phyloP scores from a whole-genome alignment of 2,329 filamentous ascomycete genomes.

The Ophiostoma australiae region DNA sequence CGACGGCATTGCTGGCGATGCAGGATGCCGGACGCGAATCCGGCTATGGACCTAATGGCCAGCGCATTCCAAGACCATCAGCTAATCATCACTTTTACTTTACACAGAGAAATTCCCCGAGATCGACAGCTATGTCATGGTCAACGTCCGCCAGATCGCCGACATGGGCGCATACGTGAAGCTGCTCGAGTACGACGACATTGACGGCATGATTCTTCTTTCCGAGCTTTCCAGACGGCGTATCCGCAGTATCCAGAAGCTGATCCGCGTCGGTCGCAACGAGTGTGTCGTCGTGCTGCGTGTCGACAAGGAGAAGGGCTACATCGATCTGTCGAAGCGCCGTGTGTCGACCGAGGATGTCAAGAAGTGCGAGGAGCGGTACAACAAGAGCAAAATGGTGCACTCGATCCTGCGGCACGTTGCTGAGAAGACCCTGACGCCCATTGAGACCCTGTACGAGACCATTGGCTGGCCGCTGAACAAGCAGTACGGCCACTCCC shows the following conservation, averaged over 20 bases:
- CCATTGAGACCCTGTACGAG: conserved; percentile 94
- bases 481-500: conserved; percentile 93
- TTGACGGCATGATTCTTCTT: conserved; percentile 99
- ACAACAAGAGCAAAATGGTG: conserved; percentile 99
- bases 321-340: conserved; percentile 98
- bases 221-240: conserved; percentile 95
- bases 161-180: conserved; percentile 99
- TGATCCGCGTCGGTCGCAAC: conserved; percentile 95
- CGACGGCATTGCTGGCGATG: neutral
- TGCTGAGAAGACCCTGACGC: conserved; percentile 88
- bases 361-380: conserved; percentile 95
- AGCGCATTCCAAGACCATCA: neutral
- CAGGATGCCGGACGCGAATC: neutral
- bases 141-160: conserved; percentile 90
- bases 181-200: conserved; percentile 98
- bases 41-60: neutral
- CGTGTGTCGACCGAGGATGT: conserved; percentile 97
- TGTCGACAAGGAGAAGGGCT: conserved; percentile 98
- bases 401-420: conserved; percentile 99
- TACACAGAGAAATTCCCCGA: conserved; percentile 68
- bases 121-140: conserved; percentile 99
- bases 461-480: conserved; percentile 94
- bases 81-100: neutral
- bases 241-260: conserved; percentile 98
- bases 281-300: conserved; percentile 97